phyloP scores from a whole-genome alignment of 2,329 filamentous ascomycete species.

The Chalaropsis thielavioides region DNA sequence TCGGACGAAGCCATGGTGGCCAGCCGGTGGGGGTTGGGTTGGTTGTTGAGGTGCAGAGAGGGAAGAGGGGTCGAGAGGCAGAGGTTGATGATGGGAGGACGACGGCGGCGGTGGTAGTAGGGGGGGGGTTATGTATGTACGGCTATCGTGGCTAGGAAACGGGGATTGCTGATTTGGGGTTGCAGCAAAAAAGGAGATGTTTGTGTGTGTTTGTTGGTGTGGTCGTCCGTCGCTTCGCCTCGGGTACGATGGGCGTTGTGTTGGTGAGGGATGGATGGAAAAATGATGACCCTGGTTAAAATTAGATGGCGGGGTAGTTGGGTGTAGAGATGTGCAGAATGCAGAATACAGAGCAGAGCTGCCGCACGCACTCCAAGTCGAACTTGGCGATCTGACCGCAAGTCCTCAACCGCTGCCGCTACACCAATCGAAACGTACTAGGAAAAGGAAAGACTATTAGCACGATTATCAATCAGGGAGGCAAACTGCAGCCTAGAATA shows the following conservation, averaged over 20 bases:
- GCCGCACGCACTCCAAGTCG: not conserved
- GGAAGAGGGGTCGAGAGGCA: not conserved
- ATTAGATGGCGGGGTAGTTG: not conserved
- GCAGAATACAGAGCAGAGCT: not conserved
- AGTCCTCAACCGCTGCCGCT: not conserved
- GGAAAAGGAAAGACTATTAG: not conserved
- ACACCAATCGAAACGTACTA: not conserved
- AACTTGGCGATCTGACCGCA: conserved; percentile 2
- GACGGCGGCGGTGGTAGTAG: too few relatives aligned
- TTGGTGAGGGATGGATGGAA: not conserved
- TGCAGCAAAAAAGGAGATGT: too few relatives aligned
- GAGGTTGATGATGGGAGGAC: not conserved
- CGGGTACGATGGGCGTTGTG: not conserved
- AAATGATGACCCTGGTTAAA: not conserved
- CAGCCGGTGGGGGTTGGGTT: not conserved
- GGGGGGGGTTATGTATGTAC: too few relatives aligned
- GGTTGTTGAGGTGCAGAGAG: not conserved
- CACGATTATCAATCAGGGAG: conserved; percentile 3
- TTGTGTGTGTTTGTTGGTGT: too few relatives aligned
- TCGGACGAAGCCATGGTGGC: conserved; percentile 33
- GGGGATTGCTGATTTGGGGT: too few relatives aligned
- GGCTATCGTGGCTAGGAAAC: too few relatives aligned
- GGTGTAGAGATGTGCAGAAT: not conserved
- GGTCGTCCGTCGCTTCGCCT: too few relatives aligned
- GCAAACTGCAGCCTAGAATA: not conserved